Conservation (phyloP, 352 stramenopile genomes). For the Phytophthora brassicae region DNA sequence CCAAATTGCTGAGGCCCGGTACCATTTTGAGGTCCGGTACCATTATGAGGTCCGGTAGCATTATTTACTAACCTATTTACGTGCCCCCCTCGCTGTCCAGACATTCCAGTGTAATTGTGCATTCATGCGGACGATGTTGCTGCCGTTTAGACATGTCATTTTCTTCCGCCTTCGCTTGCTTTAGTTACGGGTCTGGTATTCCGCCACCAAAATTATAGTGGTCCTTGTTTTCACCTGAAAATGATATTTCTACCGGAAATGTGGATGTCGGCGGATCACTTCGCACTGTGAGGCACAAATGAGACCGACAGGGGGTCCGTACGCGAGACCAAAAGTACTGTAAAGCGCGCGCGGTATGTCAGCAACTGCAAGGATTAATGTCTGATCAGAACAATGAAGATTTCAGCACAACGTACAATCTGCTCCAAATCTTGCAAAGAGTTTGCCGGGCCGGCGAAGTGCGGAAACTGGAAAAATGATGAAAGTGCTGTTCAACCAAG, state of each 20-base stretch:
- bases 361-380: conserved; percentile 14
- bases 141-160: conserved; percentile 15
- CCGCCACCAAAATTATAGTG: too few species aligned
- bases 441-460: conserved; percentile 7
- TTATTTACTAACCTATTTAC: neutral
- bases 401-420: neutral
- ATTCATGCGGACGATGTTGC: conserved; percentile 13
- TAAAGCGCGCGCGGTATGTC: neutral
- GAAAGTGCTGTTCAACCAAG: neutral
- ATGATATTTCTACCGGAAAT: conserved; percentile 10
- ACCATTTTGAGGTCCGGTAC: too few species aligned
- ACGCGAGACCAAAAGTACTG: conserved; percentile 1
- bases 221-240: too few species aligned
- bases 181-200: too few species aligned
- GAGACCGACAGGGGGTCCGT: neutral
- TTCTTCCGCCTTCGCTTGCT: too few species aligned
- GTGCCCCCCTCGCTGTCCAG: conserved; percentile 4
- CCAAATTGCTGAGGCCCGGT: too few species aligned
- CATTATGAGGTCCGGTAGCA: neutral
- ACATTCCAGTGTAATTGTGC: conserved; percentile 14
- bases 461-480: conserved; percentile 2
- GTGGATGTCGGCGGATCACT: neutral
- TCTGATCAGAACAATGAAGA: neutral
- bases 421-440: neutral
- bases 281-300: too few species aligned